Evolutionary conservation across 495 filamentous ascomycete genomes (phyloP).

Genomic region (Cercophora samala): DNA sequence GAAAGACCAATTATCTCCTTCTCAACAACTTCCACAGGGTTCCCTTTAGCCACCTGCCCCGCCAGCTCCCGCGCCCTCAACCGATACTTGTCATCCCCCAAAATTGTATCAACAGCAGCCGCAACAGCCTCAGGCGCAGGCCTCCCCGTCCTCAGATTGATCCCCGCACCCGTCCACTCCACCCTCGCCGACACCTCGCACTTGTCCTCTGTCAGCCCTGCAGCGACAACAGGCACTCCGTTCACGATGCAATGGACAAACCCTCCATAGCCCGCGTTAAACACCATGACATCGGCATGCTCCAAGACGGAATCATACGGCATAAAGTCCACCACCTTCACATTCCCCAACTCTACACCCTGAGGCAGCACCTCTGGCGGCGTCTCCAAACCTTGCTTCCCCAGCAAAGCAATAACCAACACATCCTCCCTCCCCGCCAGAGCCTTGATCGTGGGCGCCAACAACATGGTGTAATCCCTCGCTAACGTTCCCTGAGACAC

Average conservation of each 20-base stretch:
- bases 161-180: conserved; percentile 35
- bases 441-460: conserved; percentile 30
- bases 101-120: conserved; percentile 30
- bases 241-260: conserved; percentile 34
- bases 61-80: conserved; percentile 27
- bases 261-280: conserved; percentile 37
- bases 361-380: conserved; percentile 13
- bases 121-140: conserved; percentile 28
- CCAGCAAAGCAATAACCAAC: conserved; percentile 34
- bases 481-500: conserved; percentile 35
- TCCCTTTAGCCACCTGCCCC: conserved; percentile 23
- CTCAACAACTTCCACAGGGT: conserved; percentile 27
- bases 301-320: conserved; percentile 37
- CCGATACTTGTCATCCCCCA: conserved; percentile 28
- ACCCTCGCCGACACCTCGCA: conserved; percentile 29
- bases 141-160: conserved; percentile 31
- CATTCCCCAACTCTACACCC: conserved; percentile 19
- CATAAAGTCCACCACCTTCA: conserved; percentile 34
- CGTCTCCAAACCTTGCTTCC: conserved; percentile 27
- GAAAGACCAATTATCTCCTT: conserved; percentile 22
- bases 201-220: conserved; percentile 37
- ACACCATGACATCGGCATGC: conserved; percentile 34
- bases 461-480: conserved; percentile 27
- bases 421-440: conserved; percentile 31
- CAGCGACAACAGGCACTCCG: conserved; percentile 35